These are phyloP conservation scores for Peribolospora baueri DNA, from an alignment of 768 basidiomycete species.

Conservation along the genomic window DNA sequence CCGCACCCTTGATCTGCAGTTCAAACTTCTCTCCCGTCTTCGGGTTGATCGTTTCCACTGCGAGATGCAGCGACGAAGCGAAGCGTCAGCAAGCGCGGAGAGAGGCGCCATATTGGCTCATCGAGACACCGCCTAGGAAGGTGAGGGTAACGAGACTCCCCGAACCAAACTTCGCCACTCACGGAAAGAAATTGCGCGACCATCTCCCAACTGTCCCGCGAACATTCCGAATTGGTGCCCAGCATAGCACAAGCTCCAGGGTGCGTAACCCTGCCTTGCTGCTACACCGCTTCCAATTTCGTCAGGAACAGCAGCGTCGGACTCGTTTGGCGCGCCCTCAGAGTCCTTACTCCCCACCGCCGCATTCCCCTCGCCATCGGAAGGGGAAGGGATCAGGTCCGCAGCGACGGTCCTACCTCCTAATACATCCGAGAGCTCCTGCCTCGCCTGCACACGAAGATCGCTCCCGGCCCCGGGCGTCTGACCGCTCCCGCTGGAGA, in stretches of 20 bases:
- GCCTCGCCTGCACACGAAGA: constrained; percentile 24
- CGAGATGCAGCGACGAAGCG: not conserved
- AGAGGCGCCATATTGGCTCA: not conserved
- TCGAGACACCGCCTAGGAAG: not conserved
- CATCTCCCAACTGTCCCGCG: constrained; percentile 91
- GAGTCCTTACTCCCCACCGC: constrained; percentile 42
- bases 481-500: constrained; percentile 7
- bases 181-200: constrained; percentile 73
- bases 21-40: constrained; percentile 28
- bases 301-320: constrained; percentile 20
- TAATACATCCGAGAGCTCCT: constrained; percentile 57
- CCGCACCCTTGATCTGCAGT: constrained; percentile 82
- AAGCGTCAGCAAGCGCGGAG: not conserved
- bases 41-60: constrained; percentile 59
- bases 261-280: constrained; percentile 26
- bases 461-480: constrained; percentile 15
- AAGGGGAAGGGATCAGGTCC: constrained; percentile 27
- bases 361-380: constrained; percentile 9
- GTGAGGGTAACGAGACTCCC: not conserved
- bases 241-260: constrained; percentile 76
- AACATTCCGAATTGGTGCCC: constrained; percentile 65
- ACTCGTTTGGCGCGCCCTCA: constrained; percentile 57
- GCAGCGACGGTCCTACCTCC: constrained; percentile 40
- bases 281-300: not conserved
- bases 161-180: constrained; percentile 12